These are phyloP conservation scores for Viola odorata DNA, from an alignment of 345 rosid species.

Conservation along the genomic window DNA sequence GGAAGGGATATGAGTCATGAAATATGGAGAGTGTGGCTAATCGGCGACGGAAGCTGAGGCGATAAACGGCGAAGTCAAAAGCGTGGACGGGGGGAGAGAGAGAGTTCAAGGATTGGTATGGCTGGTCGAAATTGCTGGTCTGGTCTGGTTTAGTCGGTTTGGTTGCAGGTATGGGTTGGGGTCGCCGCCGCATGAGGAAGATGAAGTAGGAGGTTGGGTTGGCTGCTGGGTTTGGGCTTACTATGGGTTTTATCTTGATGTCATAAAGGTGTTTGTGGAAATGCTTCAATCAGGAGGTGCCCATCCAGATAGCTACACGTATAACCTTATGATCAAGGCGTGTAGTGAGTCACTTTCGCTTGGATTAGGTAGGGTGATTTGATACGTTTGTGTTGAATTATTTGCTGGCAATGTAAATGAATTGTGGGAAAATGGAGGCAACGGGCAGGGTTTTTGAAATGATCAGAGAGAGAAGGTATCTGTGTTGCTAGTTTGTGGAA, in stretches of 20 bases:
- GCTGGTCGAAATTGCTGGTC: no score
- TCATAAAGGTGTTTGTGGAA: slow-evolving; percentile 35
- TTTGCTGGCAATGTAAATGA: slow-evolving; percentile 62
- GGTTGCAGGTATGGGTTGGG: no score
- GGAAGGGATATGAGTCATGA: slow-evolving; percentile 70
- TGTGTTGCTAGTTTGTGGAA: no score
- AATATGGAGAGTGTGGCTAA: background rate
- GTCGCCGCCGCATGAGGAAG: no score
- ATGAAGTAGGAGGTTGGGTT: no score
- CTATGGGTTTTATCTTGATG: slow-evolving; percentile 27
- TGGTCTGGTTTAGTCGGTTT: no score
- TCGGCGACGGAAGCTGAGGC: no score
- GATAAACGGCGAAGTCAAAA: no score
- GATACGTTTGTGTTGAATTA: slow-evolving; percentile 49
- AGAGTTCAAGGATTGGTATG: no score
- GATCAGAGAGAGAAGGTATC: slow-evolving; percentile 37
- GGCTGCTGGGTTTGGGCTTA: no score
- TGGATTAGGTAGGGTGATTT: slow-evolving; percentile 32
- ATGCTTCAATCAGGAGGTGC: slow-evolving; percentile 36
- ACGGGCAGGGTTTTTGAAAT: slow-evolving; percentile 48
- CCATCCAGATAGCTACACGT: slow-evolving; percentile 47
- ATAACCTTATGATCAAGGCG: slow-evolving; percentile 52
- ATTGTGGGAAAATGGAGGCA: slow-evolving; percentile 33
- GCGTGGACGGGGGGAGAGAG: background rate
- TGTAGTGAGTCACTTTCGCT: slow-evolving; percentile 34